These are phyloP conservation scores for Cicer arietinum DNA, from an alignment of 306 rosid species.

Conservation along the genomic window DNA sequence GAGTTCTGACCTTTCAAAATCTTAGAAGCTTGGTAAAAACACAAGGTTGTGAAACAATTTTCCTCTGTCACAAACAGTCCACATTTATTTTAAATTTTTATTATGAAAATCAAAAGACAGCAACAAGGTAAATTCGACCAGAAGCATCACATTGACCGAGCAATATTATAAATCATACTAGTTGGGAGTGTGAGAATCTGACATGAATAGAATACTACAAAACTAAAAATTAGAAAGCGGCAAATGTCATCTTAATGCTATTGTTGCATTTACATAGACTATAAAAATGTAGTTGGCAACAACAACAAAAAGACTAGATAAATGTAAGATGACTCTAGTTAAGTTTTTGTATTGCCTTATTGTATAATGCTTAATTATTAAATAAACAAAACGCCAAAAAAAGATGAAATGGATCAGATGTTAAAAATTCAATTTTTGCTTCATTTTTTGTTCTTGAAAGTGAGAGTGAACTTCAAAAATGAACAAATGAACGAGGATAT, in stretches of 20 bases:
- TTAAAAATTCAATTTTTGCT: neutral
- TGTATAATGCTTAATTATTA: no score
- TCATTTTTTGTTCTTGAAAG: neutral
- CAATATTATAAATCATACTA: neutral
- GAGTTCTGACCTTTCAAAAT: neutral
- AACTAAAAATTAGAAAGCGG: no score
- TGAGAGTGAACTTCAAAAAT: neutral
- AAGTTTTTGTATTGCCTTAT: no score
- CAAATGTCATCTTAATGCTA: neutral
- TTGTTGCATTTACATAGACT: no score
- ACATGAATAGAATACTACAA: neutral
- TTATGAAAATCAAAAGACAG: neutral
- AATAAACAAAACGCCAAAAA: neutral
- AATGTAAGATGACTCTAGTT: neutral
- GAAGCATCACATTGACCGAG: neutral
- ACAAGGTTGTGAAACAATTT: neutral
- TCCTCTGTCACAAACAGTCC: neutral
- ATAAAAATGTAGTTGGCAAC: no score
- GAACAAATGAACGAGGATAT: neutral
- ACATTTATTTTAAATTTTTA: neutral
- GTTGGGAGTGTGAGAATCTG: neutral
- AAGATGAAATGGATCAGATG: neutral
- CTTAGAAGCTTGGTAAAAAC: conserved; percentile 1
- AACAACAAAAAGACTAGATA: neutral
- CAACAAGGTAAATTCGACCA: neutral